Evolutionary conservation across 2,329 filamentous ascomycete genomes (phyloP).

Genomic region (Aspergillus sp.): DNA sequence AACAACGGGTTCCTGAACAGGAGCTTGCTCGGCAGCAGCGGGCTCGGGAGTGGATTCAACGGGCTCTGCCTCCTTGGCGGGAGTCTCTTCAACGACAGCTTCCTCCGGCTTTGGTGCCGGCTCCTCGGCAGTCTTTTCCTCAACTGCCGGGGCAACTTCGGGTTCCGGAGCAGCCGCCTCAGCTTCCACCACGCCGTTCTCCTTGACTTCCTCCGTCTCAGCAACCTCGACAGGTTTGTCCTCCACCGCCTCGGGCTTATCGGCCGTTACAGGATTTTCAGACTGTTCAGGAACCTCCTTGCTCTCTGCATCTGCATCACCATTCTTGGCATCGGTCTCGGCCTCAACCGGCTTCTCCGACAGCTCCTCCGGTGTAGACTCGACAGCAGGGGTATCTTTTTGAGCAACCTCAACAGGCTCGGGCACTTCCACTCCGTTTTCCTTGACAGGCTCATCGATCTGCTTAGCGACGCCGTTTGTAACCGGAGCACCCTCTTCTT

Average conservation of each 20-base stretch:
- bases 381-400: not conserved
- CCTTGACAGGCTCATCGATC: no score
- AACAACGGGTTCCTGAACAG: conserved; percentile 4
- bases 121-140: conserved; percentile 1
- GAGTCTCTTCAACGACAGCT: not conserved
- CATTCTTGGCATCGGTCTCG: not conserved
- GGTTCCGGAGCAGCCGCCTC: conserved; percentile 1
- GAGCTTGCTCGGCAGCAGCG: not conserved
- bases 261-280: not conserved
- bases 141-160: not conserved
- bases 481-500: no score
- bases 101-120: not conserved
- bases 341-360: conserved; percentile 1
- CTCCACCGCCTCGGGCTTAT: conserved; percentile 3
- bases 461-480: no score
- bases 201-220: conserved; percentile 1
- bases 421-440: no score
- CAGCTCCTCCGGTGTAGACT: conserved; percentile 3
- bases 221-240: not conserved
- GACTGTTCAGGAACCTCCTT: not conserved
- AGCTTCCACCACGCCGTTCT: not conserved
- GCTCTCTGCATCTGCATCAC: not conserved
- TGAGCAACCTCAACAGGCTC: no score
- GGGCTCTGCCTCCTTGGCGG: not conserved
- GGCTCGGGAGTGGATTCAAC: not conserved